Base-by-base conservation (phyloP, 345 rosid genomes). In the Citrus hindsii region DNA sequence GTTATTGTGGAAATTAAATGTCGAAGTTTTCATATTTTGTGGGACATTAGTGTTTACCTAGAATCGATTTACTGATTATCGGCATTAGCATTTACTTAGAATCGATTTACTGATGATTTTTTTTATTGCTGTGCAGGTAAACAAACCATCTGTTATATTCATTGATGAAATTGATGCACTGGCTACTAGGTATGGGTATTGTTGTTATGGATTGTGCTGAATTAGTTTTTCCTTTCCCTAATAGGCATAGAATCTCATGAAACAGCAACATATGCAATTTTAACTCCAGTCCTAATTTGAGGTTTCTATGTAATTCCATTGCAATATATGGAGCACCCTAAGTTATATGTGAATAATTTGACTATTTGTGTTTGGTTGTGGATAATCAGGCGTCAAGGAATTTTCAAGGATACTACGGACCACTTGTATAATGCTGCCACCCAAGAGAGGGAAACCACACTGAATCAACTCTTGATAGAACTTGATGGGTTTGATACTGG, bases 401-500 rank as follows among this genome's bases (percentile, higher is more conserved):
- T 88, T 73, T 92, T 88, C 87, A 93, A 90, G 88, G 97, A 92
- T 83, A 58, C 90, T 74, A 83, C 89, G 1, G 95, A 94, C 73
- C 90, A 89, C 77, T 88, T 89, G 71, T 94, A 93, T 84, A 94
- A 94, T 88, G 98, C 98, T 60, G 98, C 98, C 71, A 94, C 98
- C 68, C 98, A 93, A 82, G 98, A 94, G 84, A 90, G 98, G 82
- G 98, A 94, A 90, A 94, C 98, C 51, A 94, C 98, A 33, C 85
- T 94, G 89, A 94, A 94, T 83, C 98, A 94, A 89, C 90, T 94
- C 58, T 88, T 93, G 77, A 94, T 94, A 82, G 98, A 93, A 87
- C 98, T 94, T 82, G 98, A 94, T 88, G 98, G 98, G 60, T 94
- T 94, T 86, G 98, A 94, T 83, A 94, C 98, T 16, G 98, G 98